These are phyloP conservation scores for Podaxis sp. DNA, from an alignment of 768 basidiomycete species.

Conservation along the genomic window DNA sequence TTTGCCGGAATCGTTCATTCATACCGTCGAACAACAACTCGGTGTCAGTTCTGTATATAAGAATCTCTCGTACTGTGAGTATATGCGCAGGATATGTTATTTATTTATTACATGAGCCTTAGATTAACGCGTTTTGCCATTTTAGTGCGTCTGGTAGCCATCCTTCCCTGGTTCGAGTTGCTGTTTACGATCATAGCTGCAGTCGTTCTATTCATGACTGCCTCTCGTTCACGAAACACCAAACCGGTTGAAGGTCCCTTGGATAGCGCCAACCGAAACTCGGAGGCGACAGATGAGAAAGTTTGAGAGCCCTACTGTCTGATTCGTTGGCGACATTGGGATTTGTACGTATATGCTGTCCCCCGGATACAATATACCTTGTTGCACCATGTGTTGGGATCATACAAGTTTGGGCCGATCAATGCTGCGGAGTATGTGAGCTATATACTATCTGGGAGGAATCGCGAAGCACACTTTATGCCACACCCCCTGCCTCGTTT, in stretches of 20 bases:
- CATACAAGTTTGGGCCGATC: not conserved
- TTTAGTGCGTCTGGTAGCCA: slow-evolving; percentile 8
- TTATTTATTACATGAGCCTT: not conserved
- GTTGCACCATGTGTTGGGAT: not conserved
- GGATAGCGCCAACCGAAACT: not conserved
- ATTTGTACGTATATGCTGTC: not conserved
- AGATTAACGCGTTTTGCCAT: not conserved
- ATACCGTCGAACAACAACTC: not conserved
- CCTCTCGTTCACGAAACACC: not conserved
- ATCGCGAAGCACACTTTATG: too few species aligned
- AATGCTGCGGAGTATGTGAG: too few species aligned
- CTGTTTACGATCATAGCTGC: slow-evolving; percentile 5
- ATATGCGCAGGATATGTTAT: not conserved
- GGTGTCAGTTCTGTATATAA: not conserved
- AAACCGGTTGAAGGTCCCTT: not conserved
- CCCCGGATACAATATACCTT: not conserved
- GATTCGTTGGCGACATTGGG: not conserved
- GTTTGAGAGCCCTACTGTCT: not conserved
- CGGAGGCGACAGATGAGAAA: not conserved
- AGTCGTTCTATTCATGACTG: not conserved
- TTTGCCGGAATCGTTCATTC: slow-evolving; percentile 21
- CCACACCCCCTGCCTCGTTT: not conserved
- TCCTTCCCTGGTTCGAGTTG: slow-evolving; percentile 6
- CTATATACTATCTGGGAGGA: too few species aligned
- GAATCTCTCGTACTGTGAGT: slow-evolving; percentile 3